phyloP scores from a whole-genome alignment of 257 asterid species.

The Oldenlandia corymbosa region DNA sequence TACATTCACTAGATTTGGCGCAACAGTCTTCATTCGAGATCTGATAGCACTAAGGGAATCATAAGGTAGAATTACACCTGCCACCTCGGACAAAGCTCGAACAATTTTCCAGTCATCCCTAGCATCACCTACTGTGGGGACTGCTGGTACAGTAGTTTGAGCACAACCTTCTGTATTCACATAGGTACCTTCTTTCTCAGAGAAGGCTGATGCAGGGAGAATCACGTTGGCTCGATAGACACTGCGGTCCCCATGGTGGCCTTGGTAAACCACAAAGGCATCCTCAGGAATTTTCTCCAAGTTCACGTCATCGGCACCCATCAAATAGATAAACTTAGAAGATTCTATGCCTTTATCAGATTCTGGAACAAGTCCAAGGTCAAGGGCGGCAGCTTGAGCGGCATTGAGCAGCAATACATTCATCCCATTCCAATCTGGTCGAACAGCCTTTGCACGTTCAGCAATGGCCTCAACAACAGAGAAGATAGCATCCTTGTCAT shows the following conservation, averaged over 20 bases:
- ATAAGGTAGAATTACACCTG: slow-evolving; percentile 62
- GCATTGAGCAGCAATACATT: slow-evolving; percentile 75
- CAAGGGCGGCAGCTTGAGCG: slow-evolving; percentile 97
- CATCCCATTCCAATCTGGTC: slow-evolving; percentile 88
- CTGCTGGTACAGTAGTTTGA: slow-evolving; percentile 84
- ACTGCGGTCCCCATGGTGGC: slow-evolving; percentile 86
- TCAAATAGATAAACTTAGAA: slow-evolving; percentile 75
- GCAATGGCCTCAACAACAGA: slow-evolving; percentile 63
- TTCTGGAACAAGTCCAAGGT: slow-evolving; percentile 92
- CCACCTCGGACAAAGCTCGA: slow-evolving; percentile 78
- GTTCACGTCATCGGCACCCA: slow-evolving; percentile 92
- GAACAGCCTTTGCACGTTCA: slow-evolving; percentile 52
- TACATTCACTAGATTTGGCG: slow-evolving; percentile 69
- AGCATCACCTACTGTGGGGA: slow-evolving; percentile 95
- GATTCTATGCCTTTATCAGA: slow-evolving; percentile 63
- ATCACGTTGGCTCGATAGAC: slow-evolving; percentile 96
- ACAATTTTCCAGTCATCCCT: slow-evolving; percentile 94
- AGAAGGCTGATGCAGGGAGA: slow-evolving; percentile 85
- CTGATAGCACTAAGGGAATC: slow-evolving; percentile 54
- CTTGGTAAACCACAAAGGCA: slow-evolving; percentile 97
- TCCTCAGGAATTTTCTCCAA: slow-evolving; percentile 74
- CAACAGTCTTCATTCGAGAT: slow-evolving; percentile 64
- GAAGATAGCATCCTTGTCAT: slow-evolving; percentile 77
- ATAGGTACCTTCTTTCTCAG: slow-evolving; percentile 90
- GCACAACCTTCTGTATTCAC: slow-evolving; percentile 91